Evolutionary conservation across 208 protist genomes (phyloP).

Genomic region (Trichomonas vaginalis): DNA sequence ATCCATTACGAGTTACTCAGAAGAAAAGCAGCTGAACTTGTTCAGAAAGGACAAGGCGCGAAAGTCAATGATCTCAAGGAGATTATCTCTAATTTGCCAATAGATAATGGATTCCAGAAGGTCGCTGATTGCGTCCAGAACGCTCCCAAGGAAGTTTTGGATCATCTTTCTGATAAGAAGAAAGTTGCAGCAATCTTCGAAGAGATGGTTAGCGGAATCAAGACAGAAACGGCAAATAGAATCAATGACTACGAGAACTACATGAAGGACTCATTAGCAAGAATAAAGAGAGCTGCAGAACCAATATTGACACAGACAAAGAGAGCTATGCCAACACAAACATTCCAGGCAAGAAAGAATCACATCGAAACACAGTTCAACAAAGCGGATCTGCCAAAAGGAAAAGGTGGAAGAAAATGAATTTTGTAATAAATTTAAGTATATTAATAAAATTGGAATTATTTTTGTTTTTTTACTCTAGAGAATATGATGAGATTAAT

Average conservation of each 20-base stretch:
- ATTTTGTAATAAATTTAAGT: not conserved
- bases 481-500: too few species aligned
- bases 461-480: too few species aligned
- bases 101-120: not conserved
- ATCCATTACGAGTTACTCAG: not conserved
- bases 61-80: not conserved
- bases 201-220: not conserved
- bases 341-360: slow-evolving; percentile 6
- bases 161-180: not conserved
- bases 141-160: not conserved
- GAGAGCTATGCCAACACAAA: not conserved
- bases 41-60: not conserved
- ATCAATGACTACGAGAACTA: not conserved
- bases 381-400: not conserved
- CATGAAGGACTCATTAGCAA: not conserved
- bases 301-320: not conserved
- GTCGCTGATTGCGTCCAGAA: not conserved
- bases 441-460: too few species aligned
- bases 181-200: not conserved
- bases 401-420: not conserved
- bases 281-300: not conserved
- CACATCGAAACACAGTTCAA: slow-evolving; percentile 1
- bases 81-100: not conserved
- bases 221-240: not conserved
- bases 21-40: not conserved